Conservation (phyloP, 1,284 basidiomycete genomes). For the Bjerkandera adusta region DNA sequence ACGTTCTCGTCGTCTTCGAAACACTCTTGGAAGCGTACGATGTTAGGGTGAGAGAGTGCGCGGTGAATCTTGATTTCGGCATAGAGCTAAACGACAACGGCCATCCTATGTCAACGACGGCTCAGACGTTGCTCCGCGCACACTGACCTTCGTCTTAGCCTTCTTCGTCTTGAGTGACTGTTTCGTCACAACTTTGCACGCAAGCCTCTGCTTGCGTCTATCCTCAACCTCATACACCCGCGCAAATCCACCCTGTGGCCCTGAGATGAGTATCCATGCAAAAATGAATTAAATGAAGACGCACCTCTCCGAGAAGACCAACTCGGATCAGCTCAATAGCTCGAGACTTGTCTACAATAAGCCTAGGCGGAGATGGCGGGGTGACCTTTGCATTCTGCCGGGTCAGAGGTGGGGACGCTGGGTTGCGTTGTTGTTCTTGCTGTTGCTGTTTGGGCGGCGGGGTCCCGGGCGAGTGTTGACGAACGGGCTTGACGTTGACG, state of each 20-base stretch:
- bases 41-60: conserved; percentile 89
- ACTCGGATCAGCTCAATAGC: conserved; percentile 63
- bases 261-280: conserved; percentile 6
- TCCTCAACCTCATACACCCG: conserved; percentile 89
- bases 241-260: conserved; percentile 80
- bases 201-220: conserved; percentile 55
- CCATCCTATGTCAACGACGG: background rate
- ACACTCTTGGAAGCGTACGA: conserved; percentile 91
- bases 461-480: conserved; percentile 18
- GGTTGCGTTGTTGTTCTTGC: conserved; percentile 19
- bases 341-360: conserved; percentile 69
- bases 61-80: conserved; percentile 99
- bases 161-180: conserved; percentile 85
- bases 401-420: conserved; percentile 61
- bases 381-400: conserved; percentile 79
- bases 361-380: conserved; percentile 78
- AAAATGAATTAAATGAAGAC: background rate
- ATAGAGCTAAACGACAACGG: conserved; percentile 62
- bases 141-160: conserved; percentile 82
- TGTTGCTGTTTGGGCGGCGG: conserved; percentile 20
- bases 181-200: conserved; percentile 90
- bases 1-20: conserved; percentile 97
- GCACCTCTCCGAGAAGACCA: conserved; percentile 84
- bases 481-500: conserved; percentile 22
- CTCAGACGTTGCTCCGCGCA: no score